Conservation (phyloP, 2,329 filamentous ascomycete species). For the Fusarium sp. region DNA sequence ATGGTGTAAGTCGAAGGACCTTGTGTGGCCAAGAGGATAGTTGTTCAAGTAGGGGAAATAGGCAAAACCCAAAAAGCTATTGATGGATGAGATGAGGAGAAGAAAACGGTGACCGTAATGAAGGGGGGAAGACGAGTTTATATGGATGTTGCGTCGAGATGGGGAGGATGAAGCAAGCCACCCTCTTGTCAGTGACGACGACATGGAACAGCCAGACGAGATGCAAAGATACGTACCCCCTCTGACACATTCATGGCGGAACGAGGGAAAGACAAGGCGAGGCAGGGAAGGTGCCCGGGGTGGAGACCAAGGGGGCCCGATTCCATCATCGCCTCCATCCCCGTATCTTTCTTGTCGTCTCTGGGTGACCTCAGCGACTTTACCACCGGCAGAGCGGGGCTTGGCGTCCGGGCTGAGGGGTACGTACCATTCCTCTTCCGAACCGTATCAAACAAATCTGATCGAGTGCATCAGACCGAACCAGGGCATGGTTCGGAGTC, state of each 20-base stretch:
- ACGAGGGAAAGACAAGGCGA: conserved; percentile 4
- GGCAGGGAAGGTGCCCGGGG: conserved; percentile 4
- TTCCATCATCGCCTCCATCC: conserved; percentile 30
- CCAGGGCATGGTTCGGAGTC: neutral
- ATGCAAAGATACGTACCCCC: conserved; percentile 30
- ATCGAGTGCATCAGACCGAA: neutral
- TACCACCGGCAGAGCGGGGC: conserved; percentile 9
- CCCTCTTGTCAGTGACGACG: conserved; percentile 14
- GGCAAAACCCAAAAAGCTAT: neutral
- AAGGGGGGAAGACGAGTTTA: conserved; percentile 37
- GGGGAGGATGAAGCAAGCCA: conserved; percentile 17
- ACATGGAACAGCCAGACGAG: conserved; percentile 7
- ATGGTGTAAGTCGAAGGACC: conserved; percentile 25
- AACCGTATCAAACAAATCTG: conserved; percentile 2
- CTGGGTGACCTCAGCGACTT: conserved; percentile 27
- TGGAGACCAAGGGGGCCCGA: conserved; percentile 16
- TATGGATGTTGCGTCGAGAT: conserved; percentile 25
- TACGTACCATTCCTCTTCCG: neutral
- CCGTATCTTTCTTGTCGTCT: neutral
- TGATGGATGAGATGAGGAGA: conserved; percentile 13
- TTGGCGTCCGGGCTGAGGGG: conserved; percentile 7
- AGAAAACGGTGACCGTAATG: conserved; percentile 32
- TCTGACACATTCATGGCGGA: neutral
- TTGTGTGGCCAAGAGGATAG: neutral
- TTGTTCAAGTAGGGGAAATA: neutral